A percentile compares a stretch with the other conserved stretches of the same genome.
Evolutionary conservation across 306 rosid species (phyloP).

Genomic region (Gastrolobium bilobum): DNA sequence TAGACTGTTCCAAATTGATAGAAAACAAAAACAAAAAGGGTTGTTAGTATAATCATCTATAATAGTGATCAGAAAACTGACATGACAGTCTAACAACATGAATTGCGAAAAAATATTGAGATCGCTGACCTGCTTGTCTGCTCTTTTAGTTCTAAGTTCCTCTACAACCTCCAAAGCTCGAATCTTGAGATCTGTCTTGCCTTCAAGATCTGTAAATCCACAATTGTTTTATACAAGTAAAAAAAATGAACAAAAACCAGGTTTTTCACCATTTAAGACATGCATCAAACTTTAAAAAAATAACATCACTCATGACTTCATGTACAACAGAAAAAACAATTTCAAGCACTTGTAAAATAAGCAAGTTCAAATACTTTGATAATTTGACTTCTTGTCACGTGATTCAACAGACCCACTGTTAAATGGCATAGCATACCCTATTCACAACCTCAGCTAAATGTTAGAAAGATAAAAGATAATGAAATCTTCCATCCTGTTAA

Average conservation of each 20-base stretch:
- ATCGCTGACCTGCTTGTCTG: slow-evolving; percentile 89
- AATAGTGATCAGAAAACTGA: background rate
- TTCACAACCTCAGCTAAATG: background rate
- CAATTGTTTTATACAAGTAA: slow-evolving; percentile 28
- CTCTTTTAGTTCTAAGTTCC: slow-evolving; percentile 90
- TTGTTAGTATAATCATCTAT: slow-evolving; percentile 32
- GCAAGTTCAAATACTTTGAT: background rate
- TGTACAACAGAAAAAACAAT: too few relatives aligned
- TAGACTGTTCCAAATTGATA: slow-evolving; percentile 67
- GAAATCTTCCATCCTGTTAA: background rate
- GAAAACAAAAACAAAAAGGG: slow-evolving; percentile 15
- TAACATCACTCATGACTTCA: background rate
- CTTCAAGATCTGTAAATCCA: slow-evolving; percentile 89
- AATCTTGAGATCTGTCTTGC: slow-evolving; percentile 92
- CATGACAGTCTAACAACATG: slow-evolving; percentile 32
- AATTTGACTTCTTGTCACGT: background rate
- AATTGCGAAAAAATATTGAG: slow-evolving; percentile 12
- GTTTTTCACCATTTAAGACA: slow-evolving; percentile 9
- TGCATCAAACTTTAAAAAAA: background rate
- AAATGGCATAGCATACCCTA: background rate
- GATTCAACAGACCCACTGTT: background rate
- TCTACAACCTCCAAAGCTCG: slow-evolving; percentile 90
- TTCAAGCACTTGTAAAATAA: slow-evolving; percentile 5
- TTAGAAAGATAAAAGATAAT: background rate
- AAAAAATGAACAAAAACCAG: background rate